Percentiles rank a stretch among this genome's conserved stretches.
Evolutionary conservation across 1,284 basidiomycete species (phyloP).

Genomic region (Puccinia hordei): DNA sequence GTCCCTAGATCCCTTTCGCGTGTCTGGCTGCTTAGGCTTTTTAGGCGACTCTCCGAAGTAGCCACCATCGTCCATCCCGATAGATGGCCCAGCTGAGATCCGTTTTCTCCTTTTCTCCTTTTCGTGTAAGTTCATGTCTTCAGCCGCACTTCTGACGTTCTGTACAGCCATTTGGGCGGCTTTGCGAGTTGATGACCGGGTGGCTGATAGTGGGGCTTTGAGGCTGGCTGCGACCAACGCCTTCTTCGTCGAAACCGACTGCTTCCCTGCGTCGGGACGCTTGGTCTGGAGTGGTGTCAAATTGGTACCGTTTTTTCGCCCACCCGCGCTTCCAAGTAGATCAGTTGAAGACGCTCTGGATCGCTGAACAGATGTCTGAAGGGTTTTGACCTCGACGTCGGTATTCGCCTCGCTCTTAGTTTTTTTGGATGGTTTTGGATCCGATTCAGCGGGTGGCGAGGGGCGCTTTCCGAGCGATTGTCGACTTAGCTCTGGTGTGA

Average conservation of each 20-base stretch:
- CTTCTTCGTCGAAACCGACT: background rate
- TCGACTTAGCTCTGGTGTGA: background rate
- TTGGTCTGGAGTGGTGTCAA: background rate
- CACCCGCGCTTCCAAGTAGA: background rate
- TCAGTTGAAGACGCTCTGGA: background rate
- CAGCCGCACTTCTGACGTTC: conserved; percentile 26
- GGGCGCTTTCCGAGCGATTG: background rate
- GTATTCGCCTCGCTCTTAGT: background rate
- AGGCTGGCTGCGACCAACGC: background rate
- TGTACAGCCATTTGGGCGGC: conserved; percentile 10
- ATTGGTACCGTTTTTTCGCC: background rate
- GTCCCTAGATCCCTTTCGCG: background rate
- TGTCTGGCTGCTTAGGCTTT: background rate
- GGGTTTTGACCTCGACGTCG: background rate
- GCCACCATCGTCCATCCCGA: conserved; percentile 26
- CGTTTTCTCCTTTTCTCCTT: conserved; percentile 34
- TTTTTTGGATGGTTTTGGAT: conserved; percentile 7
- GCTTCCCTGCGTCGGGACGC: background rate
- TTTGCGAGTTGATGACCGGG: conserved; percentile 15
- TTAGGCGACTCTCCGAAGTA: conserved; percentile 15
- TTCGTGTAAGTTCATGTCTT: conserved; percentile 46
- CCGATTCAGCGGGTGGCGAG: background rate
- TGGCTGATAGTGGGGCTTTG: conserved; percentile 6
- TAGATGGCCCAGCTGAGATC: background rate
- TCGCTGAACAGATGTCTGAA: background rate